These are phyloP conservation scores for Yamadazyma diospyri DNA, from an alignment of 1,139 yeast genomes.

Conservation along the genomic window DNA sequence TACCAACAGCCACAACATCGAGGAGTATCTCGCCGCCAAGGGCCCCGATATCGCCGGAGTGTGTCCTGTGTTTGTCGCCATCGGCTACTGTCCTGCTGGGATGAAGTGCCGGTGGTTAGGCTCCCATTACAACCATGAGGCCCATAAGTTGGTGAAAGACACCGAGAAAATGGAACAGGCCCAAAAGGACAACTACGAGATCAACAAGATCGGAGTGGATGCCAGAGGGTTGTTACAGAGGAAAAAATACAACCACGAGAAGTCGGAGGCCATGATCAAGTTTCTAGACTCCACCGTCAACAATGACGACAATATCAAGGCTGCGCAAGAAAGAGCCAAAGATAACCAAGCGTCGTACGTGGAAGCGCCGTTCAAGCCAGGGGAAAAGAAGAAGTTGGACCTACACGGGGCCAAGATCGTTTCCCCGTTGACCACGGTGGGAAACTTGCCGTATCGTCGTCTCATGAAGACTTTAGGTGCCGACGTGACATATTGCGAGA, in stretches of 20 bases:
- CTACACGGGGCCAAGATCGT: constrained; percentile 76
- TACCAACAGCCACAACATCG: constrained; percentile 72
- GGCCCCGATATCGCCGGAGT: constrained; percentile 65
- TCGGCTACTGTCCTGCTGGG: constrained; percentile 92
- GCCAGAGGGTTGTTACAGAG: constrained; percentile 58
- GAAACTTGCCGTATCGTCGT: constrained; percentile 91
- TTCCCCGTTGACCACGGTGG: constrained; percentile 96
- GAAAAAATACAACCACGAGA: constrained; percentile 55
- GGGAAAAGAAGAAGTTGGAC: constrained; percentile 77
- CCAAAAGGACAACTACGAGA: constrained; percentile 47
- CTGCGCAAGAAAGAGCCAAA: constrained; percentile 28
- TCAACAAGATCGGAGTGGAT: constrained; percentile 58
- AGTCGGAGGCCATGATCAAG: constrained; percentile 52
- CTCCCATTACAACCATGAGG: constrained; percentile 60
- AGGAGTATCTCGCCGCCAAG: constrained; percentile 59
- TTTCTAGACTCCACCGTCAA: constrained; percentile 50
- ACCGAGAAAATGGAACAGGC: constrained; percentile 34
- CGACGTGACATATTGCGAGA: constrained; percentile 90
- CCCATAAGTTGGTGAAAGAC: constrained; percentile 44
- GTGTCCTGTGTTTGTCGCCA: constrained; percentile 80
- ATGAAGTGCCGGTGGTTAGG: constrained; percentile 87
- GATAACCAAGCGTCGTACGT: constrained; percentile 44
- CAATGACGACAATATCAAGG: constrained; percentile 32
- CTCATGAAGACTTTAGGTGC: constrained; percentile 90
- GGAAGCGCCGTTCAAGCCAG: constrained; percentile 73